Evolutionary conservation across 495 filamentous ascomycete species (phyloP).

Genomic region (Penicillium samsonianum): DNA sequence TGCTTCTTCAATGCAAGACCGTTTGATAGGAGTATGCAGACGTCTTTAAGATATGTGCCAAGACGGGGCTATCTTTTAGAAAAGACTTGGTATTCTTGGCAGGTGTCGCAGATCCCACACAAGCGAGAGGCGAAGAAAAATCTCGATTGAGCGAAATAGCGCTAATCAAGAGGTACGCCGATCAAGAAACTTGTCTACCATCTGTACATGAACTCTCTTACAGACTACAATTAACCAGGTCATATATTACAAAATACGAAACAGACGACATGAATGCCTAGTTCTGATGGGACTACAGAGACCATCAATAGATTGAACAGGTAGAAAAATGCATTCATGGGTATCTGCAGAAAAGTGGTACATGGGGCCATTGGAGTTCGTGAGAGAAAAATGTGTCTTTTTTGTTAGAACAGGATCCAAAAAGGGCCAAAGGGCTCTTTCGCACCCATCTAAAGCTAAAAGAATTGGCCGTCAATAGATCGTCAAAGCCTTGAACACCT

Average conservation of each 20-base stretch:
- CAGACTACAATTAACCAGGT: background rate
- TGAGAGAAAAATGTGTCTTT: slow-evolving; percentile 32
- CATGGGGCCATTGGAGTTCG: slow-evolving; percentile 35
- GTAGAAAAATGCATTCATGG: slow-evolving; percentile 52
- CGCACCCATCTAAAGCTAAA: slow-evolving; percentile 44
- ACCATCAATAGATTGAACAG: slow-evolving; percentile 29
- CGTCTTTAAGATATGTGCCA: background rate
- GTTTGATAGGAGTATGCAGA: background rate
- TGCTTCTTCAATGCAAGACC: background rate
- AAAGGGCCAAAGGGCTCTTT: slow-evolving; percentile 31
- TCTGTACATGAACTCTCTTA: background rate
- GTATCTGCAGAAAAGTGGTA: slow-evolving; percentile 49
- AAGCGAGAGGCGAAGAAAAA: background rate
- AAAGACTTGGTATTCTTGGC: background rate
- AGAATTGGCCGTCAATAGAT: slow-evolving; percentile 36
- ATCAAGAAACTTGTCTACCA: background rate
- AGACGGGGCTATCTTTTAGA: background rate
- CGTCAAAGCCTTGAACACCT: slow-evolving; percentile 34
- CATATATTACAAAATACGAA: slow-evolving; percentile 4
- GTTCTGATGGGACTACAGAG: slow-evolving; percentile 24
- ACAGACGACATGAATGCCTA: slow-evolving; percentile 34
- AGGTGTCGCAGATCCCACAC: background rate
- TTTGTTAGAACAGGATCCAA: slow-evolving; percentile 30
- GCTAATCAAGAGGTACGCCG: too few species aligned
- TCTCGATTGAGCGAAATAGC: too few species aligned